Evolutionary conservation across 805 yeast genomes (phyloP).

Genomic region (Zygoascus biomembranicola): DNA sequence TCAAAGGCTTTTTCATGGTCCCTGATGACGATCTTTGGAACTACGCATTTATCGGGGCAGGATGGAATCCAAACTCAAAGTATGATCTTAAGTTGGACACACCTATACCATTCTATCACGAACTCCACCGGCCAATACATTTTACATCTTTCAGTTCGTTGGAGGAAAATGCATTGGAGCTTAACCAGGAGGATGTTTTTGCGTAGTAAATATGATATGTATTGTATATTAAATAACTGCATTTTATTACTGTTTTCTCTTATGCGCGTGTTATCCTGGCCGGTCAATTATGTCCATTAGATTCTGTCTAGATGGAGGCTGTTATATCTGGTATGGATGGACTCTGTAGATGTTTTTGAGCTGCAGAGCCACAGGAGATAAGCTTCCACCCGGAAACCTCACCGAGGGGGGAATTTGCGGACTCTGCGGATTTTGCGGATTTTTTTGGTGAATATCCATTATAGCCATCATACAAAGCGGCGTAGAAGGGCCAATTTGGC

Average conservation of each 20-base stretch:
- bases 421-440: too few relatives aligned
- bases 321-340: too few relatives aligned
- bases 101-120: slow-evolving; percentile 79
- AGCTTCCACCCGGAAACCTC: too few relatives aligned
- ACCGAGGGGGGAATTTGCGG: too few relatives aligned
- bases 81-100: slow-evolving; percentile 64
- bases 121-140: slow-evolving; percentile 81
- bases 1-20: slow-evolving; percentile 75
- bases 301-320: too few relatives aligned
- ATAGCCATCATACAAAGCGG: too few relatives aligned
- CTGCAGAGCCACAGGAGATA: too few relatives aligned
- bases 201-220: slow-evolving; percentile 26
- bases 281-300: too few relatives aligned
- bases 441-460: too few relatives aligned
- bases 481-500: too few relatives aligned
- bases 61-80: slow-evolving; percentile 57
- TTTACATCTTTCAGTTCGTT: slow-evolving; percentile 66
- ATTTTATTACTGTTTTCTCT: not conserved
- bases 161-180: slow-evolving; percentile 44
- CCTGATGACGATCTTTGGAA: slow-evolving; percentile 89
- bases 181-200: slow-evolving; percentile 60
- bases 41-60: slow-evolving; percentile 77
- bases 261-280: too few relatives aligned
- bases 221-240: not conserved
- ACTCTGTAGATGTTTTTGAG: too few relatives aligned